phyloP scores from a whole-genome alignment of 2,329 filamentous ascomycete genomes.

The Xylariaceae sp. region DNA sequence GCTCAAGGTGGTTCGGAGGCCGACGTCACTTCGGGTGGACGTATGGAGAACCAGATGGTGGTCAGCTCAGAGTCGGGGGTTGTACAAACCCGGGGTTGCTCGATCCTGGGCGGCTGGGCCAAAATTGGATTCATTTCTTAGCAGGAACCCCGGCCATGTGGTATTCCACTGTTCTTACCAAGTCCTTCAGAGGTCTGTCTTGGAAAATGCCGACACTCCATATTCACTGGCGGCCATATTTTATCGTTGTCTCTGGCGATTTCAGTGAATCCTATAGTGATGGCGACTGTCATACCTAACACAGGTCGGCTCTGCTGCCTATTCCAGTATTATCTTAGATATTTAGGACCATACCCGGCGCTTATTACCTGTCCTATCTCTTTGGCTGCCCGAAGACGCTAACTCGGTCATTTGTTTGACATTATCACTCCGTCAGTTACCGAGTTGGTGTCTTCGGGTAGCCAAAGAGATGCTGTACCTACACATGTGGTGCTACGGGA shows the following conservation, averaged over 20 bases:
- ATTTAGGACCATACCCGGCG: background rate
- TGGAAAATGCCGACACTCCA: background rate
- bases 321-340: background rate
- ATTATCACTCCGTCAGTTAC: too few relatives aligned
- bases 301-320: background rate
- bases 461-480: too few relatives aligned
- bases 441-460: too few relatives aligned
- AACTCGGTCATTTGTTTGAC: too few relatives aligned
- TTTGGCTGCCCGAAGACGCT: too few relatives aligned
- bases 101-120: background rate
- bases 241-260: background rate
- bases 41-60: background rate
- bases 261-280: background rate
- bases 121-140: background rate
- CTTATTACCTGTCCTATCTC: too few relatives aligned
- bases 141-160: background rate
- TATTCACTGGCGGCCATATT: background rate
- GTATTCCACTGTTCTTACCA: background rate
- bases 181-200: background rate
- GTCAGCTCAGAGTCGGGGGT: constrained; percentile 1
- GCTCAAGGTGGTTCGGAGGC: background rate
- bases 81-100: background rate
- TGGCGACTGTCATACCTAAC: background rate
- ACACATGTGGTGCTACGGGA: too few relatives aligned
- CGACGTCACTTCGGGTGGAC: background rate